Evolutionary conservation across 768 basidiomycete genomes (phyloP).

Genomic region (Mrakia gelida): DNA sequence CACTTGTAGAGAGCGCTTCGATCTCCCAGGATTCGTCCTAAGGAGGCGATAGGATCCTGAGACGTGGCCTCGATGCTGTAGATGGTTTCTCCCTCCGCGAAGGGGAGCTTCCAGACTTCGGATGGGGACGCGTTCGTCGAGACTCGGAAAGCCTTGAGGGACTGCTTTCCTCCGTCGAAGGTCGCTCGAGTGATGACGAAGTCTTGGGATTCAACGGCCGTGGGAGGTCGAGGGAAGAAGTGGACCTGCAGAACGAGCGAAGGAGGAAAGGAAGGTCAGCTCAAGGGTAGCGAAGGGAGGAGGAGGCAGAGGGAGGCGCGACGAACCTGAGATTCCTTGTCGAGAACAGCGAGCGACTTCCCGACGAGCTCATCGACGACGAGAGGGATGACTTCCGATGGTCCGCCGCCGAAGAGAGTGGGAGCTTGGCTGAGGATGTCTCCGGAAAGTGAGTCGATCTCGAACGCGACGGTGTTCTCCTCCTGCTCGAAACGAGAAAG

Average conservation of each 20-base stretch:
- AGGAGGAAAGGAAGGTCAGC: not conserved
- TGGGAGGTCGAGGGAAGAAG: conserved; percentile 39
- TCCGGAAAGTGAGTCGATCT: conserved; percentile 43
- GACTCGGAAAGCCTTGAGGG: conserved; percentile 8
- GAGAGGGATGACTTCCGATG: conserved; percentile 38
- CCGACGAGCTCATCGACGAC: conserved; percentile 33
- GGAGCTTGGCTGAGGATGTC: conserved; percentile 33
- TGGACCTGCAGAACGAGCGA: conserved; percentile 35
- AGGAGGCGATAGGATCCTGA: conserved; percentile 58
- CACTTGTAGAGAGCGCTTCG: conserved; percentile 86
- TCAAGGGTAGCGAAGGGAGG: too few species aligned
- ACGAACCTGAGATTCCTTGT: conserved; percentile 35
- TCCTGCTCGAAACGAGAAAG: not conserved
- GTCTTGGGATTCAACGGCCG: not conserved
- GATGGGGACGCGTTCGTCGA: not conserved
- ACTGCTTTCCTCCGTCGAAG: not conserved
- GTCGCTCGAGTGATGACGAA: not conserved
- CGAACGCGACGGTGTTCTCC: conserved; percentile 39
- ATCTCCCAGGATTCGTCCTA: conserved; percentile 81
- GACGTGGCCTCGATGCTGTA: conserved; percentile 51
- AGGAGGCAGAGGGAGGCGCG: not conserved
- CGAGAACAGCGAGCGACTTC: conserved; percentile 39
- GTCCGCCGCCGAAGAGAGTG: conserved; percentile 36
- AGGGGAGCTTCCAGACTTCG: conserved; percentile 56
- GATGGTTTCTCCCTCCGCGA: conserved; percentile 60